phyloP scores from a whole-genome alignment of 306 rosid genomes.

The Cicer cuneatum region DNA sequence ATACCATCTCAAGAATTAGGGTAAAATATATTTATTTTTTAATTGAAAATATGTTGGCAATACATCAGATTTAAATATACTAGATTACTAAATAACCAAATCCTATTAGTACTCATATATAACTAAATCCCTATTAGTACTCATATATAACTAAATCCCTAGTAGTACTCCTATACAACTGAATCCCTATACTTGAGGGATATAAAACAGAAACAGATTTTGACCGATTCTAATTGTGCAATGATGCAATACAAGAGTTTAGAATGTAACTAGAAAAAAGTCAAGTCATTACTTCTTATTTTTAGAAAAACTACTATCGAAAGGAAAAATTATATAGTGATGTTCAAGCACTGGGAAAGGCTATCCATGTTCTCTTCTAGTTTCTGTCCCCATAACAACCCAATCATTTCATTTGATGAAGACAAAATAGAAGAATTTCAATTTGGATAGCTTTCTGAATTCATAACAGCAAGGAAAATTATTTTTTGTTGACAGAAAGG shows the following conservation, averaged over 20 bases:
- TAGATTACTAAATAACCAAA: no score
- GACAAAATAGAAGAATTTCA: slow-evolving; percentile 14
- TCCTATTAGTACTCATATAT: no score
- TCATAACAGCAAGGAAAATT: slow-evolving; percentile 2
- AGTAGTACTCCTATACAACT: no score
- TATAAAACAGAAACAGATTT: no score
- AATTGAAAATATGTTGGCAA: no score
- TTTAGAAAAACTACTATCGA: not conserved
- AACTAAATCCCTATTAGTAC: no score
- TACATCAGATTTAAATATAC: no score
- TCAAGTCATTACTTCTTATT: slow-evolving; percentile 19
- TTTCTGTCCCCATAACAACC: not conserved
- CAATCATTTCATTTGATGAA: slow-evolving; percentile 26
- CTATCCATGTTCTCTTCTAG: slow-evolving; percentile 10
- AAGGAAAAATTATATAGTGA: slow-evolving; percentile 17
- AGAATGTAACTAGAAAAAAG: not conserved
- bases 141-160: no score
- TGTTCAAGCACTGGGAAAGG: slow-evolving; percentile 17
- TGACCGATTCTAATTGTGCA: slow-evolving; percentile 13
- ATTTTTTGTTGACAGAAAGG: not conserved
- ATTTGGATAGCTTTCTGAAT: slow-evolving; percentile 26
- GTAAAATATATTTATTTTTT: no score
- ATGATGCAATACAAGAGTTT: slow-evolving; percentile 27
- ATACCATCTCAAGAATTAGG: no score
- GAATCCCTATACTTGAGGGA: no score